Conservation (phyloP, 2,329 filamentous ascomycete species). For the Alternaria ethzedia region DNA sequence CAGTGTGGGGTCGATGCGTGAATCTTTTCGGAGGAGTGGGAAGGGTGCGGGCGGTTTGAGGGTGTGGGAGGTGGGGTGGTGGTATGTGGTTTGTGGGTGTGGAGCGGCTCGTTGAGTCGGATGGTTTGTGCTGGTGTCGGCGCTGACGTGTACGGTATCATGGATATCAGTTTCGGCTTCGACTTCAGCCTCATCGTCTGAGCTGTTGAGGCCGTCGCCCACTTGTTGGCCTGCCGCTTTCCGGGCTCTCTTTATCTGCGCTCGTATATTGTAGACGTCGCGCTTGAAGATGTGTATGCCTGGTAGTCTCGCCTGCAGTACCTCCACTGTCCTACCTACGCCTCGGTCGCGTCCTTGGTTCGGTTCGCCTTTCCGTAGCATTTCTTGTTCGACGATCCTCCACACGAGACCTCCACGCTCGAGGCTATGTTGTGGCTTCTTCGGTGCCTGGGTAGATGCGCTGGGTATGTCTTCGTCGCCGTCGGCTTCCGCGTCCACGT, state of each 20-base stretch:
- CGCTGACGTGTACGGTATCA: background rate
- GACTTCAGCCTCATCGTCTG: constrained; percentile 14
- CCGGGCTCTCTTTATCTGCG: constrained; percentile 40
- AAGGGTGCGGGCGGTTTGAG: background rate
- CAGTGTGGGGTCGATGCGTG: constrained; percentile 29
- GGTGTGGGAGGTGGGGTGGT: background rate
- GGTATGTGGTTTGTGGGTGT: background rate
- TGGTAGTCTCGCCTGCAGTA: constrained; percentile 36
- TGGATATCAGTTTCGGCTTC: background rate
- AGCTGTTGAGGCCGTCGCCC: constrained; percentile 30
- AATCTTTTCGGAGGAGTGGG: background rate
- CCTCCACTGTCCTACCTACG: constrained; percentile 40
- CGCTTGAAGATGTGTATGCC: constrained; percentile 47
- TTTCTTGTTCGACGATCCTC: constrained; percentile 46
- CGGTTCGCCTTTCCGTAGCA: constrained; percentile 35
- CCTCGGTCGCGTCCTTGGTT: constrained; percentile 40
- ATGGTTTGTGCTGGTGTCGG: background rate
- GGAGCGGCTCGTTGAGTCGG: background rate
- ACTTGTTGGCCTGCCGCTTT: constrained; percentile 38
- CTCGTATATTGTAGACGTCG: constrained; percentile 46
- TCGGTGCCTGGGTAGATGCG: background rate
- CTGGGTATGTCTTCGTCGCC: background rate
- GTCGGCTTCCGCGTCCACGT: constrained; percentile 9
- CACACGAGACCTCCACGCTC: constrained; percentile 41
- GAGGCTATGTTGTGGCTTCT: constrained; percentile 28